Percentiles rank a stretch among this genome's conserved stretches.
phyloP scores from a whole-genome alignment of 768 basidiomycete species.

The Calocera cornea region DNA sequence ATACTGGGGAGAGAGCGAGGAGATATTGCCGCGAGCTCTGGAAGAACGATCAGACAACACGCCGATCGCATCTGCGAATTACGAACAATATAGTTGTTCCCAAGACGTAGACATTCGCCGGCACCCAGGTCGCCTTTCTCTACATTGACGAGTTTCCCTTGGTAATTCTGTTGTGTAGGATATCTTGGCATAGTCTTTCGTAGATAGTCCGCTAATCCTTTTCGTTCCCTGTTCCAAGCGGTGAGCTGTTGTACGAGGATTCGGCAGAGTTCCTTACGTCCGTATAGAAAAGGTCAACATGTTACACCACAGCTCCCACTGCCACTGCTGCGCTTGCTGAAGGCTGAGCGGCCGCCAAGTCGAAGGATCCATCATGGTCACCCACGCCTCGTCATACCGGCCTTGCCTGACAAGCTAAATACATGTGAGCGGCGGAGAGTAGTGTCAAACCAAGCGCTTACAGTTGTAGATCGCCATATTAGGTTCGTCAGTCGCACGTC shows the following conservation, averaged over 20 bases:
- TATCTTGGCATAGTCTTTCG: conserved; percentile 1
- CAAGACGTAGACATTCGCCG: neutral
- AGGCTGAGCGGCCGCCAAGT: neutral
- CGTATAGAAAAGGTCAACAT: neutral
- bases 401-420: neutral
- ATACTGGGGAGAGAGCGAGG: neutral
- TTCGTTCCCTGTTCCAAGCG: neutral
- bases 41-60: too few species aligned
- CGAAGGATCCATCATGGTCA: neutral
- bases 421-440: neutral
- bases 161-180: neutral
- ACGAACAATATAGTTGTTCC: neutral
- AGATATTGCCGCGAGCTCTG: neutral
- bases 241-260: neutral
- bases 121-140: conserved; percentile 1
- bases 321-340: conserved; percentile 1
- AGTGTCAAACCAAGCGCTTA: neutral
- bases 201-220: neutral
- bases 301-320: conserved; percentile 3
- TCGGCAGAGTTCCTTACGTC: neutral
- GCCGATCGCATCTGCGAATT: neutral
- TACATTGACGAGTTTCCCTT: neutral
- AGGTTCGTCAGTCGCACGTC: neutral
- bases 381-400: neutral
- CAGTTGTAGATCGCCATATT: neutral